phyloP scores from a whole-genome alignment of 2,329 filamentous ascomycete species.

The Aureobasidium sp. region DNA sequence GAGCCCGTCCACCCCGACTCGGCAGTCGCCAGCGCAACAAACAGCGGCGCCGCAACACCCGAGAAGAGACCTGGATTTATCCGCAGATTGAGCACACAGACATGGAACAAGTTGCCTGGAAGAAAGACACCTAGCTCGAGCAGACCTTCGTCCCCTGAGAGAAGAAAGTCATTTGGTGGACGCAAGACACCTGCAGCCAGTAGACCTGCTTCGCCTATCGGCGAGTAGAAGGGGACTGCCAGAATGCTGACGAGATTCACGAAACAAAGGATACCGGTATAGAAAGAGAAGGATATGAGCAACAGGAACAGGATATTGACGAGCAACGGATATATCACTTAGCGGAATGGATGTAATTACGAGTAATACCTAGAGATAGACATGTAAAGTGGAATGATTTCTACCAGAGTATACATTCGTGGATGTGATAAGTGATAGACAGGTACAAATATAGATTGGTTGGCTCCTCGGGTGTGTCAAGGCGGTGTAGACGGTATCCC shows the following conservation, averaged over 20 bases:
- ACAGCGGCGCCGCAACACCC: slow-evolving; percentile 1
- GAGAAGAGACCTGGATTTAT: slow-evolving; percentile 11
- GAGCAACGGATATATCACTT: background rate
- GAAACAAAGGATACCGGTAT: background rate
- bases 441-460: background rate
- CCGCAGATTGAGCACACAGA: slow-evolving; percentile 7
- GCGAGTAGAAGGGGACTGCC: background rate
- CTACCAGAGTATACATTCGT: background rate
- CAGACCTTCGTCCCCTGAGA: background rate
- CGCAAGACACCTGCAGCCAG: slow-evolving; percentile 6
- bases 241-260: background rate
- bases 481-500: slow-evolving; percentile 2
- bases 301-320: background rate
- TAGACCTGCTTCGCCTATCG: background rate
- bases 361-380: slow-evolving; percentile 1
- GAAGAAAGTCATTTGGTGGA: background rate
- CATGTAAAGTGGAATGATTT: background rate
- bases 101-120: slow-evolving; percentile 6
- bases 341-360: background rate
- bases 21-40: background rate
- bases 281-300: background rate
- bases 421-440: background rate
- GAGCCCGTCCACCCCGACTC: slow-evolving; percentile 4
- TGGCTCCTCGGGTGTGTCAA: background rate
- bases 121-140: slow-evolving; percentile 8